Evolutionary conservation across 2,329 filamentous ascomycete species (phyloP).

Genomic region (Apiospora koreana): DNA sequence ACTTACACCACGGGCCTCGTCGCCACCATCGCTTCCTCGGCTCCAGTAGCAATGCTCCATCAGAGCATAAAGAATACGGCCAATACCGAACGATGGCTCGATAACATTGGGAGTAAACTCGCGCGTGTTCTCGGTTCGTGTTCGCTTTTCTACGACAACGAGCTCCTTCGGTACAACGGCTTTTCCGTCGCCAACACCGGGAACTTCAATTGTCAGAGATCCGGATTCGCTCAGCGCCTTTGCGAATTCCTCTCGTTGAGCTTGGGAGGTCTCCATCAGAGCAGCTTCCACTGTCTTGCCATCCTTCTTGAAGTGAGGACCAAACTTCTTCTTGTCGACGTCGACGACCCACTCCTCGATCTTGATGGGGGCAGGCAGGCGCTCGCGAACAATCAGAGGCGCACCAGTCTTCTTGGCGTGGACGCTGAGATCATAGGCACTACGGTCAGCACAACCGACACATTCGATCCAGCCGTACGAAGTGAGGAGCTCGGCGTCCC

Average conservation of each 20-base stretch:
- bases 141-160: conserved; percentile 81
- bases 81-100: conserved; percentile 96
- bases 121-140: conserved; percentile 77
- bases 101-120: conserved; percentile 96
- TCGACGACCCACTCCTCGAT: conserved; percentile 88
- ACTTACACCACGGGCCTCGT: conserved; percentile 85
- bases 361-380: conserved; percentile 72
- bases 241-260: conserved; percentile 77
- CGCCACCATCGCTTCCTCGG: conserved; percentile 66
- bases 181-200: conserved; percentile 66
- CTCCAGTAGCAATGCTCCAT: conserved; percentile 97
- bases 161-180: conserved; percentile 80
- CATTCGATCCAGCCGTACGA: conserved; percentile 98
- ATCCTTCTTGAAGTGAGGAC: conserved; percentile 93
- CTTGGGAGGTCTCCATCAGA: conserved; percentile 74
- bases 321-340: conserved; percentile 93
- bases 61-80: conserved; percentile 87
- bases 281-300: conserved; percentile 82
- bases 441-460: conserved; percentile 93
- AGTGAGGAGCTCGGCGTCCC: conserved; percentile 92
- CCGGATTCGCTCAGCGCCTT: conserved; percentile 72
- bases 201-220: conserved; percentile 76
- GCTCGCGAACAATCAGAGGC: conserved; percentile 82
- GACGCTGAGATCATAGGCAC: conserved; percentile 89
- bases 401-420: conserved; percentile 92